Evolutionary conservation across 2,329 filamentous ascomycete genomes (phyloP), one percentile per base, ranked within the genome.

Genomic region (Amauroascus verrucosus): DNA sequence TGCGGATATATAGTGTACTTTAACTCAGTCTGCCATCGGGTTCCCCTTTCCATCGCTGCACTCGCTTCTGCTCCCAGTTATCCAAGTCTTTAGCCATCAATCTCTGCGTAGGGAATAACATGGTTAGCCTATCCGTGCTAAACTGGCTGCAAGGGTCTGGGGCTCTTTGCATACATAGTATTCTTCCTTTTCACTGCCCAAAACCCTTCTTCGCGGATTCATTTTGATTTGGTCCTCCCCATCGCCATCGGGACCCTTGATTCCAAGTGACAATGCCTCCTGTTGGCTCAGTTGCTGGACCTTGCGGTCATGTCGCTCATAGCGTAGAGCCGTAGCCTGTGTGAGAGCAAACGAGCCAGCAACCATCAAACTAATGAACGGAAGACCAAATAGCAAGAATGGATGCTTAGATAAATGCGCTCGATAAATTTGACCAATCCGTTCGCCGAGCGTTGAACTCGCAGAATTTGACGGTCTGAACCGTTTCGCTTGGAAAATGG

Each of bases 61-160:
- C 89, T 51, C 94, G 82, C 72, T 93, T 94, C 72, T 97, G 93
- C 68, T 97, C 91, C 93, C 93, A 98, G 65, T 88, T 80, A 64
- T 98, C 91, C 57, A 97, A 73, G 66, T 97, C 93, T 69, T 94
- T 95, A 30, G 87, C 86, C 61, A 88, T 86, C 37, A 87, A 75
- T 71, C 83, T 81, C 86, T 93, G 49, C 20, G 33, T 22, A 18
- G 28, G 40, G 11, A 28, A 37, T 32, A 13, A 18, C 18, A n/a
- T 22, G 11, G 33, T 45, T 54, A 44, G 26, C 35, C 49, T 18
- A 22, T 11, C 46, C n/a, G 40, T 30, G 16, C 47, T 16, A 28
- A 24, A 2, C 33, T 20, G 9, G 26, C 32, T n/a, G 11, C 5
- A 32, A 46, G 13, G 49, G 22, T 30, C 33, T 16, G 43, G 44